Conservation (phyloP, 352 stramenopile genomes). For the Pythium scleroteichum region DNA sequence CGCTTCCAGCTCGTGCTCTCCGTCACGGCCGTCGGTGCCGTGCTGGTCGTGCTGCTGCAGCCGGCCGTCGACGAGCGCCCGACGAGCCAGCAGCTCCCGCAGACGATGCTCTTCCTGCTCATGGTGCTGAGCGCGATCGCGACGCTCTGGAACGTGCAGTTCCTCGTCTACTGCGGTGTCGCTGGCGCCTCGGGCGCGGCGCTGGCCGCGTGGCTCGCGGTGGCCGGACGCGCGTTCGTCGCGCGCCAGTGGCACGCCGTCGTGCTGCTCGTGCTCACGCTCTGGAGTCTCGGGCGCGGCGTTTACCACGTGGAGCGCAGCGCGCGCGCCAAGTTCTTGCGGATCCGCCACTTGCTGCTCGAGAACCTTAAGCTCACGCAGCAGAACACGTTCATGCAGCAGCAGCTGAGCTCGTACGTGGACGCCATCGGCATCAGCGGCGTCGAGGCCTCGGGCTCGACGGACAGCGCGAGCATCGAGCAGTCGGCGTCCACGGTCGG, state of each 20-base stretch:
- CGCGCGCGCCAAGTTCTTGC: constrained; percentile 53
- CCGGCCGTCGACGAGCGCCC: constrained; percentile 22
- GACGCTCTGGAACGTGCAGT: constrained; percentile 61
- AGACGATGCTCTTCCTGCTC: constrained; percentile 55
- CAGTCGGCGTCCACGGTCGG: constrained; percentile 23
- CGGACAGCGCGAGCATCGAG: constrained; percentile 10
- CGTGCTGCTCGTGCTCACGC: constrained; percentile 37
- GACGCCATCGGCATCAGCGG: constrained; percentile 54
- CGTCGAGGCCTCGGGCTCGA: constrained; percentile 21
- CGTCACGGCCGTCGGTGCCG: constrained; percentile 28
- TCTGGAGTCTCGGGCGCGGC: constrained; percentile 39
- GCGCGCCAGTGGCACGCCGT: constrained; percentile 52
- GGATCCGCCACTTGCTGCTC: constrained; percentile 54
- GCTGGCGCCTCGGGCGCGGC: constrained; percentile 29
- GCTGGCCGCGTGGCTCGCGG: constrained; percentile 38
- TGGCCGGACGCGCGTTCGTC: constrained; percentile 25
- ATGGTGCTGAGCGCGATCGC: constrained; percentile 48
- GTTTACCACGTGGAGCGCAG: constrained; percentile 45
- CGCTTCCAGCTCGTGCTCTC: constrained; percentile 44
- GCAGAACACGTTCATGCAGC: constrained; percentile 69
- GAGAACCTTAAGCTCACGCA: constrained; percentile 62
- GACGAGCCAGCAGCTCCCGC: constrained; percentile 38
- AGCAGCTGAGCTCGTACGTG: constrained; percentile 62
- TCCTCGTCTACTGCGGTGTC: constrained; percentile 41
- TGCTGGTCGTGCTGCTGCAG: constrained; percentile 46